phyloP scores from a whole-genome alignment of 139 green algal genomes.

The Micromonas pusilla region DNA sequence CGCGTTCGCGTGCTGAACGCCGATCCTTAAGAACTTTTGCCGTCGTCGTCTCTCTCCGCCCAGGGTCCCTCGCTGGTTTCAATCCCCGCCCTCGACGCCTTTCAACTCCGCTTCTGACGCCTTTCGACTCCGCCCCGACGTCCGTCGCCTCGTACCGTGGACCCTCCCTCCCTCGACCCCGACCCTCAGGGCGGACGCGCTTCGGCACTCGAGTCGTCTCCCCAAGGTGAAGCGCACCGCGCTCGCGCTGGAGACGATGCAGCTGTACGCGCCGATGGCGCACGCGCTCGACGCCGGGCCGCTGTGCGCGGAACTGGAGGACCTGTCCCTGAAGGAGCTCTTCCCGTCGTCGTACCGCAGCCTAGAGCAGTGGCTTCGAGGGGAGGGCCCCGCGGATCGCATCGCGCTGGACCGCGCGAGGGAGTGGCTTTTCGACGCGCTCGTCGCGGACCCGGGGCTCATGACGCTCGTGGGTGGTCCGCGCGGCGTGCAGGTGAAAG shows the following conservation, averaged over 20 bases:
- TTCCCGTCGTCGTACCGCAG: constrained; percentile 71
- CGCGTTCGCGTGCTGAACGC: too few relatives aligned
- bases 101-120: too few relatives aligned
- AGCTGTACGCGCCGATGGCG: constrained; percentile 76
- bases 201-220: constrained; percentile 40
- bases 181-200: constrained; percentile 30
- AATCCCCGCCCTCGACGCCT: too few relatives aligned
- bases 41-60: too few relatives aligned
- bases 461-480: constrained; percentile 38
- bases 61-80: too few relatives aligned
- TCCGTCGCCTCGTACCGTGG: too few relatives aligned
- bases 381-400: constrained; percentile 43
- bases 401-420: constrained; percentile 47
- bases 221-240: constrained; percentile 42
- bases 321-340: constrained; percentile 54
- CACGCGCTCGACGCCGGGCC: constrained; percentile 51
- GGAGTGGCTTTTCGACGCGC: constrained; percentile 46
- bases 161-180: too few relatives aligned
- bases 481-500: constrained; percentile 43
- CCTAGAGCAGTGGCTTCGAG: constrained; percentile 58
- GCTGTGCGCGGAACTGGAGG: constrained; percentile 41
- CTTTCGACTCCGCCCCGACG: too few relatives aligned
- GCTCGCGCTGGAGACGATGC: constrained; percentile 67
- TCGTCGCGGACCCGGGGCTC: constrained; percentile 51
- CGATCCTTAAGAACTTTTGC: too few relatives aligned